Evolutionary conservation across 2,329 filamentous ascomycete genomes (phyloP).

Genomic region (Chaetomium olivaceum): DNA sequence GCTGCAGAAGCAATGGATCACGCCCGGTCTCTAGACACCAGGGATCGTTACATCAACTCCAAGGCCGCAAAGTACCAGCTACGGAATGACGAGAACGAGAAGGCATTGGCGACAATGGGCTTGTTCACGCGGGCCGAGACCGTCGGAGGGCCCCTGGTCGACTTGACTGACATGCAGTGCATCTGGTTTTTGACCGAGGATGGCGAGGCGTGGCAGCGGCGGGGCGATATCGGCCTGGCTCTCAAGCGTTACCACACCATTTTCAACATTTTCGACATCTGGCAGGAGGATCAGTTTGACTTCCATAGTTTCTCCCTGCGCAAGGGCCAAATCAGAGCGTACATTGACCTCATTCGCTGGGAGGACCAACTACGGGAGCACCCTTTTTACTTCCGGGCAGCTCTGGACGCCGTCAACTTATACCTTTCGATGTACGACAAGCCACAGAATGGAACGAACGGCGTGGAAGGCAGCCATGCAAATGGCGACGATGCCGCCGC

Average conservation of each 20-base stretch:
- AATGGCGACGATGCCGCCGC: slow-evolving; percentile 64
- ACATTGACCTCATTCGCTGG: slow-evolving; percentile 96
- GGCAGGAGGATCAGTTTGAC: slow-evolving; percentile 98
- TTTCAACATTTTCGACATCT: slow-evolving; percentile 90
- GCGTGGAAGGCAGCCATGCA: slow-evolving; percentile 54
- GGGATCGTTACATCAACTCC: slow-evolving; percentile 96
- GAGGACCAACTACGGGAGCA: slow-evolving; percentile 89
- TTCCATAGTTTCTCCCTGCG: slow-evolving; percentile 98
- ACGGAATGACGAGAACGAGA: slow-evolving; percentile 85
- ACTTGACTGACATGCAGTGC: slow-evolving; percentile 97
- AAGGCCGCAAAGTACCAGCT: slow-evolving; percentile 97
- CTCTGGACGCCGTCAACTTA: slow-evolving; percentile 75
- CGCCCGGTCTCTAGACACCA: slow-evolving; percentile 80
- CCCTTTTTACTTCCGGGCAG: slow-evolving; percentile 86
- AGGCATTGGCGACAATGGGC: slow-evolving; percentile 82
- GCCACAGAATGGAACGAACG: slow-evolving; percentile 65
- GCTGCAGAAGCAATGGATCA: slow-evolving; percentile 87
- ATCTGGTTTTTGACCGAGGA: slow-evolving; percentile 97
- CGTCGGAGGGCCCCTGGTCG: slow-evolving; percentile 80
- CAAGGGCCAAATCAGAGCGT: slow-evolving; percentile 92
- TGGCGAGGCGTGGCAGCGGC: slow-evolving; percentile 81
- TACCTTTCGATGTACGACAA: slow-evolving; percentile 80
- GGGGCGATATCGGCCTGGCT: slow-evolving; percentile 79
- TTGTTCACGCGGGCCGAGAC: slow-evolving; percentile 93
- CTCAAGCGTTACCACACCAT: slow-evolving; percentile 90